Conservation (phyloP, 2,329 filamentous ascomycete species). For the Trichoderma atrobrunneum region DNA sequence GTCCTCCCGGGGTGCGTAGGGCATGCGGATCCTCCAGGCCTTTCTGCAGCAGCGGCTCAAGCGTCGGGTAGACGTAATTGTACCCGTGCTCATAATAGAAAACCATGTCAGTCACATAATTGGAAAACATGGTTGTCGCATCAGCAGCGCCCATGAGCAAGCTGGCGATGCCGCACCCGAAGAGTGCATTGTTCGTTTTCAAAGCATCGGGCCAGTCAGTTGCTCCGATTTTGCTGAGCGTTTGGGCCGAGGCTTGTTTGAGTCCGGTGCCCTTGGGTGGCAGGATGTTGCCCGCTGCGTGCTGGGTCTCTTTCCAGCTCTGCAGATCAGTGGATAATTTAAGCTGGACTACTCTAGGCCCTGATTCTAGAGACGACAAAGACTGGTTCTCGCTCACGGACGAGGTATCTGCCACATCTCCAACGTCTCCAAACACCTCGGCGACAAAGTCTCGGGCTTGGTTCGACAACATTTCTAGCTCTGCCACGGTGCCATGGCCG, state of each 20-base stretch:
- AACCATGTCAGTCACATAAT: constrained; percentile 26
- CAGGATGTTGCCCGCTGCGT: constrained; percentile 22
- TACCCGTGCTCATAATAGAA: constrained; percentile 28
- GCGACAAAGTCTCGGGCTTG: constrained; percentile 19
- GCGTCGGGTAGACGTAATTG: constrained; percentile 23
- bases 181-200: constrained; percentile 25
- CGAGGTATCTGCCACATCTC: background rate
- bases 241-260: constrained; percentile 15
- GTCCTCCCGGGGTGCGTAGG: constrained; percentile 21
- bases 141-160: constrained; percentile 24
- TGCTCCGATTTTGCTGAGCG: constrained; percentile 20
- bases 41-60: constrained; percentile 20
- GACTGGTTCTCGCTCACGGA: background rate
- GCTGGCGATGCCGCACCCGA: constrained; percentile 23
- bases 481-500: constrained; percentile 18
- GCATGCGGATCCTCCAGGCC: constrained; percentile 22
- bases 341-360: constrained; percentile 20
- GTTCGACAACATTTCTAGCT: constrained; percentile 18
- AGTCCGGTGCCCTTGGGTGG: constrained; percentile 23
- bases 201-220: constrained; percentile 21
- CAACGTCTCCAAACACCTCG: constrained; percentile 20
- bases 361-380: constrained; percentile 1
- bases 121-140: constrained; percentile 25
- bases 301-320: constrained; percentile 23
- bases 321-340: constrained; percentile 23